Base-by-base conservation (phyloP, 441 rosid species). In the Euphorbia neoarborescens region DNA sequence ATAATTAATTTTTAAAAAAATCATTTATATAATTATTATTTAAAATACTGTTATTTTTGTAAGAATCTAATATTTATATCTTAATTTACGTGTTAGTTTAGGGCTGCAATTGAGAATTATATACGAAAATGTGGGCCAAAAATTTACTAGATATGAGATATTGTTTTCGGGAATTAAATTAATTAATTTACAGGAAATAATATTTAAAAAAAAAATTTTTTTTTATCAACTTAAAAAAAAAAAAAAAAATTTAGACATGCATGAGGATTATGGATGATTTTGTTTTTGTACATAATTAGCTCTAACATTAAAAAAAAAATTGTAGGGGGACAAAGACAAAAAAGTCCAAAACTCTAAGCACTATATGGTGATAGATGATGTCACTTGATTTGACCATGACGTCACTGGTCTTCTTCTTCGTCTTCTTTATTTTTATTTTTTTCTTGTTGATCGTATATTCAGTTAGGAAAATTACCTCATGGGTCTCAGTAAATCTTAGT, bases 361-460 rank as follows among this genome's bases (percentile, higher is more conserved):
- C 53, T 24, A 63, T 24, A 63, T 4, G 22, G 61, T 35, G 59
- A 72, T 27, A 15, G 14, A 11, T 65, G 75, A 72, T 57, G 70
- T 57, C 75, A 65, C 65, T 65, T 40, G 35, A 35, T 57, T 65
- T 57, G 69, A 72, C 54, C 58, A 65, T 72, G 57, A 72, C 46
- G 34, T 72, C 75, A 42, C 20, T 57, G 61, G 32, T 11, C 61
- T 25, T 10, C 17, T 57, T 10, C 19, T 57, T 12, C 1, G 27
- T 5, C 0, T 32, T 32, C 34, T 32, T 32, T 32, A 32, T 2
- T 32, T 32, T 32, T 32, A 32, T 32, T 32, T 32, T 32, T 4
- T 4, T 27, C 35, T 14, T 58, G n/a, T 14, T 58, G n/a, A 5
- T 58, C 2, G 37, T 58, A 27, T 53, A 58, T 27, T 58, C 62